A percentile compares a stretch with the other conserved stretches of the same genome.
These are phyloP conservation scores for Corchorus capsularis DNA, from an alignment of 345 rosid species.

Conservation along the genomic window DNA sequence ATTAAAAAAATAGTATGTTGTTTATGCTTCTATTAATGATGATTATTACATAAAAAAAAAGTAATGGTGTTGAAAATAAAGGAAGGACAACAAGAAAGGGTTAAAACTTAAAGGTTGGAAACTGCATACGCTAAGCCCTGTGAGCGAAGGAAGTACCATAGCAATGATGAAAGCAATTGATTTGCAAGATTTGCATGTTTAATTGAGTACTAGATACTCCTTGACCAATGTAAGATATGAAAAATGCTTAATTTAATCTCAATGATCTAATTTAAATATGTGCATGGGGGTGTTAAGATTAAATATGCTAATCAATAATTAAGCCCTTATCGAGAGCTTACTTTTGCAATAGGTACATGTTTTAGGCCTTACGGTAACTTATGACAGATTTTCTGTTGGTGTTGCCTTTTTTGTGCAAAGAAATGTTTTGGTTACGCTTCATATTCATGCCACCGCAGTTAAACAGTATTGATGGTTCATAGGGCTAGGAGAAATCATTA, in stretches of 20 bases:
- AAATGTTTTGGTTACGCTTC: no score
- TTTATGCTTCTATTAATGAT: background rate
- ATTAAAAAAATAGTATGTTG: background rate
- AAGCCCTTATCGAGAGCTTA: background rate
- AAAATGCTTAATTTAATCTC: background rate
- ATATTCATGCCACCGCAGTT: no score
- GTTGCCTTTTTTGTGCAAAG: background rate
- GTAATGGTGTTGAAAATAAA: background rate
- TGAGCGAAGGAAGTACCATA: background rate
- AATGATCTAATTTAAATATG: background rate
- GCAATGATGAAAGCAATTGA: background rate
- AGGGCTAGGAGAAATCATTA: background rate
- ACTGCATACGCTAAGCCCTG: slow-evolving; percentile 11
- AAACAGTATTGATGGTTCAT: no score
- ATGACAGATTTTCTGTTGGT: background rate
- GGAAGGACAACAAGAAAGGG: background rate
- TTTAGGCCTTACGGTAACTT: background rate
- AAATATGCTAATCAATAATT: no score
- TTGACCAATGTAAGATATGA: background rate
- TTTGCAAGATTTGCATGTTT: slow-evolving; percentile 1
- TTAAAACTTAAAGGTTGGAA: slow-evolving; percentile 17
- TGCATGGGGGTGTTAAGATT: background rate
- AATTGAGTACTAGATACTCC: background rate
- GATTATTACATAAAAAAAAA: background rate
- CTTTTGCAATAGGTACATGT: background rate